Evolutionary conservation across 2,329 filamentous ascomycete species (phyloP).

Genomic region (Chrysoporthe deuterocubensis): DNA sequence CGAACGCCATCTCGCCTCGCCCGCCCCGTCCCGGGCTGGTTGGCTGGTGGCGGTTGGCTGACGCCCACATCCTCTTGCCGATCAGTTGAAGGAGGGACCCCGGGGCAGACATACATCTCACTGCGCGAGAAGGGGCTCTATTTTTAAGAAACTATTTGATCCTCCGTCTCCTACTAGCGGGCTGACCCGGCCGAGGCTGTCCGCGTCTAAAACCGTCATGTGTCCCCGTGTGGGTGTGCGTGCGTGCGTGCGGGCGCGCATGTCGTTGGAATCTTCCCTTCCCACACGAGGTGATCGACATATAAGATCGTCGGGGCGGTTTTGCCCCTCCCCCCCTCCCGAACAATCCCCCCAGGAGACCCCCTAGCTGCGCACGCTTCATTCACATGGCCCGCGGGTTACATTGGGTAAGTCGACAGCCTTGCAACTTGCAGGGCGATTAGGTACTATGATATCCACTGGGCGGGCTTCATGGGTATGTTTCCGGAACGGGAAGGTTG

Average conservation of each 20-base stretch:
- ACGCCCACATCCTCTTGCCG: not conserved
- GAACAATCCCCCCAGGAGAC: not conserved
- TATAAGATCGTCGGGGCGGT: slow-evolving; percentile 9
- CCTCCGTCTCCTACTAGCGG: too few relatives aligned
- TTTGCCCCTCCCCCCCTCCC: not conserved
- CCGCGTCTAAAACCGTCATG: not conserved
- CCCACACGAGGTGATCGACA: slow-evolving; percentile 19
- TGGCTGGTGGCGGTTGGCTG: not conserved
- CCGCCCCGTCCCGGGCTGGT: slow-evolving; percentile 7
- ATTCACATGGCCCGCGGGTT: not conserved
- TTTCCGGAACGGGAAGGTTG: slow-evolving; percentile 16
- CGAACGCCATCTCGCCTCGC: not conserved
- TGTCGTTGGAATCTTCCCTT: not conserved
- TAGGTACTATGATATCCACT: not conserved
- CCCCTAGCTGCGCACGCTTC: not conserved
- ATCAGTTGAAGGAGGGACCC: not conserved
- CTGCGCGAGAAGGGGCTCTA: not conserved
- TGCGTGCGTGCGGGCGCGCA: not conserved
- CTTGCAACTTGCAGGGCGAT: slow-evolving; percentile 5
- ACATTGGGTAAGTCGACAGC: slow-evolving; percentile 4
- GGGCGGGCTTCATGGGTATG: not conserved
- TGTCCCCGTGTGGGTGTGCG: not conserved
- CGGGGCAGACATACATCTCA: not conserved
- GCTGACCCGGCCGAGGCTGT: not conserved
- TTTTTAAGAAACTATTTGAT: not conserved